A percentile compares a stretch with the other conserved stretches of the same genome.
Evolutionary conservation across 2,329 filamentous ascomycete species (phyloP).

Genomic region (Fusarium fujikuroi): DNA sequence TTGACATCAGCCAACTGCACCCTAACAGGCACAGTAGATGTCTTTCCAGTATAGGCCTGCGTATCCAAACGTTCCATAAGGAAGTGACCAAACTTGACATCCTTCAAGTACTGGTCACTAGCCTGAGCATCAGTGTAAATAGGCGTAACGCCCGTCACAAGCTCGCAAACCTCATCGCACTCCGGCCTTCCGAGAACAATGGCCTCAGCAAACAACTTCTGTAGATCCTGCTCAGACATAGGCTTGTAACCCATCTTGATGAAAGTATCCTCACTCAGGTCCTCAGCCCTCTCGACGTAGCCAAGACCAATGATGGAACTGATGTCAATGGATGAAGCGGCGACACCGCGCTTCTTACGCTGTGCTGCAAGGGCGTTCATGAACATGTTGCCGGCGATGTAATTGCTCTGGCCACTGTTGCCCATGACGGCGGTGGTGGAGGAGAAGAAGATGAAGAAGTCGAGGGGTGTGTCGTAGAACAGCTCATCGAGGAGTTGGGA

Average conservation of each 20-base stretch:
- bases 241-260: background rate
- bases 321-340: background rate
- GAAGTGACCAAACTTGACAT: background rate
- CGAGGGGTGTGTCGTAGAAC: background rate
- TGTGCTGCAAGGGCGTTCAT: background rate
- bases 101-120: background rate
- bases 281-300: background rate
- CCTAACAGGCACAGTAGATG: background rate
- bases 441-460: slow-evolving; percentile 6
- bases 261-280: background rate
- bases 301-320: background rate
- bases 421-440: background rate
- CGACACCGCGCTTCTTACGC: background rate
- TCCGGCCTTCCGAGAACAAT: background rate
- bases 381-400: background rate
- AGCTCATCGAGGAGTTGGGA: background rate
- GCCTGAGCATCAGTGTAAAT: background rate
- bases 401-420: background rate
- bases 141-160: background rate
- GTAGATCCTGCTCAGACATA: background rate
- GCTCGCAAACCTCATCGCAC: background rate
- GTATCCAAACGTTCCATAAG: background rate
- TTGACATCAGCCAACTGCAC: background rate
- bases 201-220: background rate
- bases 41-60: accelerated